Conservation (phyloP, 768 basidiomycete genomes). For the Amanita fuliginea region DNA sequence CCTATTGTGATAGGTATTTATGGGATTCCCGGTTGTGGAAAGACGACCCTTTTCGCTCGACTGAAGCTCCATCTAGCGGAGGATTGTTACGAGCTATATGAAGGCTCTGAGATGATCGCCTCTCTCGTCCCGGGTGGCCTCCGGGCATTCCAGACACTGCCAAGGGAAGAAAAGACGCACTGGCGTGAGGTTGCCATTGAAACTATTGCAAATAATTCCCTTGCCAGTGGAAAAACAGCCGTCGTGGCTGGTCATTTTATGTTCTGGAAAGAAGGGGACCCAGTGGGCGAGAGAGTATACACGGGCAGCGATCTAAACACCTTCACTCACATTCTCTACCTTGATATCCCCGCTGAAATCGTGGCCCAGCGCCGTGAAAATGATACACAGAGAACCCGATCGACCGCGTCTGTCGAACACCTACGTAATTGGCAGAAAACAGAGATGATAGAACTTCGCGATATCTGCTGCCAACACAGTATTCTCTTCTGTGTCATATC, state of each 20-base stretch:
- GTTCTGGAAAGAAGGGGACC: slow-evolving; percentile 13
- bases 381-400: slow-evolving; percentile 9
- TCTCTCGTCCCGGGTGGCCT: slow-evolving; percentile 14
- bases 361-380: slow-evolving; percentile 11
- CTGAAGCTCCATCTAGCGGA: slow-evolving; percentile 10
- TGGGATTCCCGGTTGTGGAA: slow-evolving; percentile 14
- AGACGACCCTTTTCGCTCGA: slow-evolving; percentile 10
- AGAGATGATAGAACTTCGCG: slow-evolving; percentile 12
- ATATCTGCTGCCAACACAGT: slow-evolving; percentile 11
- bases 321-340: slow-evolving; percentile 14
- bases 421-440: slow-evolving; percentile 12
- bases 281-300: slow-evolving; percentile 11
- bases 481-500: slow-evolving; percentile 12
- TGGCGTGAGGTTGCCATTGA: slow-evolving; percentile 12
- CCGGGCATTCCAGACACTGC: slow-evolving; percentile 12
- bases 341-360: slow-evolving; percentile 9
- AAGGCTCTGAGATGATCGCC: slow-evolving; percentile 13
- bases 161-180: slow-evolving; percentile 7
- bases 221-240: slow-evolving; percentile 10
- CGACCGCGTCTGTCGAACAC: slow-evolving; percentile 10
- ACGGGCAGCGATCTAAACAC: slow-evolving; percentile 10
- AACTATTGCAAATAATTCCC: slow-evolving; percentile 10
- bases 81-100: slow-evolving; percentile 10
- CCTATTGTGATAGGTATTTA: slow-evolving; percentile 14
- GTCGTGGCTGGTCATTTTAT: slow-evolving; percentile 14